Base-by-base conservation (phyloP, 192 early-diverging fungal genomes). In the Piromyces sp. region DNA sequence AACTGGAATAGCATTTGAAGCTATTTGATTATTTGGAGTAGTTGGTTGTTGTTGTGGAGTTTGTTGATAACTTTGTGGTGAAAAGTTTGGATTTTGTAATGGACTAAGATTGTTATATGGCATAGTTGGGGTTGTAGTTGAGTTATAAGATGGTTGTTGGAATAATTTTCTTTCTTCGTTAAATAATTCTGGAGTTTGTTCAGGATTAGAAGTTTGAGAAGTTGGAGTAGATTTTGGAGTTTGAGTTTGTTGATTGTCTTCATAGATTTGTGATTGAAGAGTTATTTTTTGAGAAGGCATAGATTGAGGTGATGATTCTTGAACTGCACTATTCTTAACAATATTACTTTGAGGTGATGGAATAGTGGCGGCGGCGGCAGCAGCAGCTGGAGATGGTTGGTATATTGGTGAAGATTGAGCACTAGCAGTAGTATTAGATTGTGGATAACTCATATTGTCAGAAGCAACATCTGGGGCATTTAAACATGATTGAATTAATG, bases 401-500 rank as follows among this genome's bases (percentile, higher is more conserved):
- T 51, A 51, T 51, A 51, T 22, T 51, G 42, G 42, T 51, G 42
- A 51, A 22, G 42, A 51, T 51, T 51, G 42, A 17, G 19, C 42
- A 51, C 42, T 51, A 22, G 17, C 42, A 51, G 3, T 16, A 22
- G 42, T 4, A 51, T 51, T 51, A 4, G 42, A 17, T 22, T 40
- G 38, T 4, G 42, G 42, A 51, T 51, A 51, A 51, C 22, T 51
- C 42, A 51, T 51, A 51, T 51, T 51, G 22, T 51, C 42, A 22
- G 88, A 0, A 30, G 84, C 80, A 15, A 84, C 83, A 82, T 97
- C 96, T n/a, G 94, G 92, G 22, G 94, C 92, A 87, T 95, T 96
- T 81, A 97, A 88, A 84, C 96, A 97, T 11, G 91, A 88, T 85
- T 97, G 96, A 85, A 97, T 97, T 79, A 96, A 88, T 82, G 94